Evolutionary conservation across 2,329 filamentous ascomycete species (phyloP).

Genomic region (Fusarium tricinctum): DNA sequence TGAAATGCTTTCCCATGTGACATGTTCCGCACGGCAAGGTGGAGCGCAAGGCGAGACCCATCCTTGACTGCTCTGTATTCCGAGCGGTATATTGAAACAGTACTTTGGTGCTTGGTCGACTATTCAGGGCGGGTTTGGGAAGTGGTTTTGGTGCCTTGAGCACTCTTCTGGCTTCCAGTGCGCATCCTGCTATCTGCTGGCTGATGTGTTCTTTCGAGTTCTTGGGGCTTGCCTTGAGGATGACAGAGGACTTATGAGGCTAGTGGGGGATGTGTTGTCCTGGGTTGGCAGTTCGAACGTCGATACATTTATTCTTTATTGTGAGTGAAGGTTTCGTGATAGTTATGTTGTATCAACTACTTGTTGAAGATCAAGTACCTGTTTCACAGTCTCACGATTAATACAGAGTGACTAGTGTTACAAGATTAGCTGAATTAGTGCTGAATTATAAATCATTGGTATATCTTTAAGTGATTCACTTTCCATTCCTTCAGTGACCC

Average conservation of each 20-base stretch:
- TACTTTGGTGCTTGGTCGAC: slow-evolving; percentile 42
- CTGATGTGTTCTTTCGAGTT: slow-evolving; percentile 19
- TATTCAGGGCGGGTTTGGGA: slow-evolving; percentile 48
- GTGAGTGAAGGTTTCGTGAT: not conserved
- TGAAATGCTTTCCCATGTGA: slow-evolving; percentile 9
- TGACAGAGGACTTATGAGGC: slow-evolving; percentile 21
- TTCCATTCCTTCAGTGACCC: too few relatives aligned
- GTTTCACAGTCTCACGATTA: not conserved
- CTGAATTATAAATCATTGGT: too few relatives aligned
- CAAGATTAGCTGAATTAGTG: too few relatives aligned
- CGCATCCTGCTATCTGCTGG: slow-evolving; percentile 57
- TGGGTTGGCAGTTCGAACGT: slow-evolving; percentile 56
- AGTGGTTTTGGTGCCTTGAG: slow-evolving; percentile 49
- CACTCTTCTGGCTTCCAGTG: slow-evolving; percentile 58
- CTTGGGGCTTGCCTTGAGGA: slow-evolving; percentile 14
- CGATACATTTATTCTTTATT: slow-evolving; percentile 57
- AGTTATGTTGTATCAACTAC: too few relatives aligned
- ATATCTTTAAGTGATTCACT: too few relatives aligned
- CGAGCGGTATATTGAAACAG: slow-evolving; percentile 74
- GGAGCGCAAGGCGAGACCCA: slow-evolving; percentile 81
- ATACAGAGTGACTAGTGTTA: not conserved
- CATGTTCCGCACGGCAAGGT: slow-evolving; percentile 76
- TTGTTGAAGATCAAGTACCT: not conserved
- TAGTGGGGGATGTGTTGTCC: slow-evolving; percentile 48
- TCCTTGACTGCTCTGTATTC: slow-evolving; percentile 83